Evolutionary conservation across 805 yeast genomes (phyloP), one percentile per base, ranked within the genome.

Genomic region (Monosporozyma siamensis): DNA sequence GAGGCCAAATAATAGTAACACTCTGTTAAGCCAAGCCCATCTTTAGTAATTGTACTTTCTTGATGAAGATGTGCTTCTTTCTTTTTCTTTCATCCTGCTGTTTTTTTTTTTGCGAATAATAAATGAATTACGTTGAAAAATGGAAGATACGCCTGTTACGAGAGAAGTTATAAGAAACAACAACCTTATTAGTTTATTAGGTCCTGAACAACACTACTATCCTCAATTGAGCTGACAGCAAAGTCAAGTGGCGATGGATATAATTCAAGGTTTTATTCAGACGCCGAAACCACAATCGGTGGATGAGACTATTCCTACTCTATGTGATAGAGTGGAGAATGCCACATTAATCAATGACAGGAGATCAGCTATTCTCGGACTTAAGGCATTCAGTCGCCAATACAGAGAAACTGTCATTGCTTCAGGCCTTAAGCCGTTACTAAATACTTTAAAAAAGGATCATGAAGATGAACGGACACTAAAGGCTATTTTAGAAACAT

Each of bases 401-500:
- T 87, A 82, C 59, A 68, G 98, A 47, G 99, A 92, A 61, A 70
- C 81, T 2, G 97, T 92, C 2, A 86, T 89, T 37, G 94, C 95
- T 27, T 77, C 81, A 46, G 97, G 95, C 2, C 67, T 89, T 26
- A 70, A 87, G 44, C 84, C 88, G 1, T 66, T 92, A 40, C 71
- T 92, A 12, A 60, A 68, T 20, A 78, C 89, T 0, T 65, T 92
- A 40, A 67, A 66, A 32, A 75, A 76, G 34, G 97, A 85, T 58
- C 52, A 66, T 2, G 74, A 72, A n/a, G 95, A 87, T 56, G 68
- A 74, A 4, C 85, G 78, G 32, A 76, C 83, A 9, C 78, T 82
- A 21, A 81, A 81, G 50, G 89, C 95, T 0, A 72, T 87, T 10
- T 64, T 92, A 40, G 98, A 92, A 60, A 87, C 97, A 1, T 67